A percentile compares a stretch with the other conserved stretches of the same genome.
phyloP scores from a whole-genome alignment of 2,329 filamentous ascomycete genomes.

The Fusarium sambucinum region DNA sequence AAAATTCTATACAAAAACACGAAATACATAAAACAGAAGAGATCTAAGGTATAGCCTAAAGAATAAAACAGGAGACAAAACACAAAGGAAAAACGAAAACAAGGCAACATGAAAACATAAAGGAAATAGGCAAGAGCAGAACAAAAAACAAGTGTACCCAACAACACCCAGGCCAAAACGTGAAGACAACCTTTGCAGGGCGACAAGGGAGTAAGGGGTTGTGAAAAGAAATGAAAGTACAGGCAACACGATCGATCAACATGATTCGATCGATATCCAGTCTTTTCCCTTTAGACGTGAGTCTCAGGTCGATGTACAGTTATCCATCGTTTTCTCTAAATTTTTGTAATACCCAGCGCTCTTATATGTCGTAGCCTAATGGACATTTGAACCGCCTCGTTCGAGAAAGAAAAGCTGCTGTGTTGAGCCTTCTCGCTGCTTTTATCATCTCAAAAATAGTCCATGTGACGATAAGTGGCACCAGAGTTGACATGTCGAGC shows the following conservation, averaged over 20 bases:
- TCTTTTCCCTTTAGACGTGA: neutral
- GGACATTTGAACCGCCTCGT: neutral
- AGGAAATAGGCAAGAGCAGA: neutral
- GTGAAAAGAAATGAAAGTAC: neutral
- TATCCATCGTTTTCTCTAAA: slow-evolving; percentile 5
- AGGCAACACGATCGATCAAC: neutral
- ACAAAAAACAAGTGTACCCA: neutral
- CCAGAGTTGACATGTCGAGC: neutral
- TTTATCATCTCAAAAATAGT: neutral
- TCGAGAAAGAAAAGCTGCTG: neutral
- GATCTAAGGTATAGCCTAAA: neutral
- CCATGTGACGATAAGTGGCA: neutral
- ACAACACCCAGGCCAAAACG: neutral
- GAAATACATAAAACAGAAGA: neutral
- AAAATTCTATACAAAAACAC: neutral
- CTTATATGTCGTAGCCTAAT: neutral
- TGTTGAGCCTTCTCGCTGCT: neutral
- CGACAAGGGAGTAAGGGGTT: too few relatives aligned
- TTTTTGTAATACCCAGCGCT: neutral
- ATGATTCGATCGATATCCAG: neutral
- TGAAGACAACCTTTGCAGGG: neutral
- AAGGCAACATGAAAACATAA: neutral
- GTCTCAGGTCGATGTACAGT: slow-evolving; percentile 9
- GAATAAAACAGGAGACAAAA: neutral
- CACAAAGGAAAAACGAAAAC: neutral